These are phyloP conservation scores for Rhinocladiella mackenziei DNA, from an alignment of 2,329 filamentous ascomycete genomes.

Conservation along the genomic window DNA sequence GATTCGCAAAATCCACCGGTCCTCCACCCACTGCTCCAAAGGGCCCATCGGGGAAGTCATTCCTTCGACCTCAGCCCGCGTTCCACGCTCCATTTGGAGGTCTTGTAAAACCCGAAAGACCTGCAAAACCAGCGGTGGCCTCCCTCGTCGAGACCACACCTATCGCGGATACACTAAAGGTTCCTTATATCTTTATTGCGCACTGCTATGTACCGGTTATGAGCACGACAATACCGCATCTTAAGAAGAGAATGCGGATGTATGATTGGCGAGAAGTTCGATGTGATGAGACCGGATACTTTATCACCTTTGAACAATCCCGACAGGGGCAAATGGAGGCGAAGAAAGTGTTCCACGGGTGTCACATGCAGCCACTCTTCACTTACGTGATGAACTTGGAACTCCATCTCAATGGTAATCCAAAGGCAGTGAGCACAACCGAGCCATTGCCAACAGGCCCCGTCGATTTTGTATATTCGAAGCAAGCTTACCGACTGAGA, in stretches of 20 bases:
- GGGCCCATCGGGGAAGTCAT: constrained; percentile 65
- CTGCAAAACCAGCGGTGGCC: constrained; percentile 34
- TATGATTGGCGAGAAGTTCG: constrained; percentile 78
- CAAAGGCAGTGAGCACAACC: constrained; percentile 55
- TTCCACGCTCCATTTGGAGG: constrained; percentile 33
- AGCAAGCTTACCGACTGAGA: constrained; percentile 47
- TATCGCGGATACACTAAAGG: constrained; percentile 65
- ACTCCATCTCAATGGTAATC: constrained; percentile 65
- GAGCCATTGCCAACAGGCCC: constrained; percentile 19
- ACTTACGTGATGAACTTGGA: constrained; percentile 93
- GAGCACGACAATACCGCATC: constrained; percentile 76
- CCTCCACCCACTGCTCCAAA: constrained; percentile 82
- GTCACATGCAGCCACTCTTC: constrained; percentile 80
- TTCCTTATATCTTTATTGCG: constrained; percentile 88
- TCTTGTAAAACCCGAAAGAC: constrained; percentile 11
- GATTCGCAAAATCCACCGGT: constrained; percentile 50
- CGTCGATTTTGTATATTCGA: constrained; percentile 25
- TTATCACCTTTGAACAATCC: constrained; percentile 80
- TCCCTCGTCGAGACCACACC: constrained; percentile 62
- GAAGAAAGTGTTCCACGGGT: constrained; percentile 71
- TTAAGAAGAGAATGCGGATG: constrained; percentile 82
- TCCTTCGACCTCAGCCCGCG: constrained; percentile 33
- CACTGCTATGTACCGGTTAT: constrained; percentile 82
- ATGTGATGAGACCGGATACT: constrained; percentile 82
- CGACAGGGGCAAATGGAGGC: constrained; percentile 73